Evolutionary conservation across 2,329 filamentous ascomycete species (phyloP).

Genomic region (Didymella lethalis): DNA sequence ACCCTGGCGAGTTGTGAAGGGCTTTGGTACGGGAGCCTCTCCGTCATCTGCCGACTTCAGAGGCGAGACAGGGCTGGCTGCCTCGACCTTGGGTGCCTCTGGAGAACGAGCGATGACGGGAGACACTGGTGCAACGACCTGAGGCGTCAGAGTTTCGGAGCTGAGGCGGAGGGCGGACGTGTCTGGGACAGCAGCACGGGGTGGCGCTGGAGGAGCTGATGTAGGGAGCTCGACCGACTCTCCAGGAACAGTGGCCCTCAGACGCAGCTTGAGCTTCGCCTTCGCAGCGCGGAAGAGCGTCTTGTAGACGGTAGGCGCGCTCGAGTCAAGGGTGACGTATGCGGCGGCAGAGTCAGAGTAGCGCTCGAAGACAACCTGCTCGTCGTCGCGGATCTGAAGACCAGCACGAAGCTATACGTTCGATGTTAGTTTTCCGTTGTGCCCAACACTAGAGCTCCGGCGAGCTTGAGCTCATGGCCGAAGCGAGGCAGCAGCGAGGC

Average conservation of each 20-base stretch:
- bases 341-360: constrained; percentile 91
- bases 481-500: constrained; percentile 35
- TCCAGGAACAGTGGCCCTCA: constrained; percentile 71
- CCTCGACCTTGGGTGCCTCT: constrained; percentile 26
- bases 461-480: constrained; percentile 15
- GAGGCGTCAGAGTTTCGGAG: constrained; percentile 37
- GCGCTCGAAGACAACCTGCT: constrained; percentile 78
- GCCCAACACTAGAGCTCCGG: constrained; percentile 1
- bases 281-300: constrained; percentile 96
- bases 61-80: constrained; percentile 37
- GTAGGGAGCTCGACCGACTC: constrained; percentile 54
- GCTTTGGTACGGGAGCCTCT: constrained; percentile 53
- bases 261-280: constrained; percentile 95
- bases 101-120: constrained; percentile 45
- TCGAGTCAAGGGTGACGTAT: constrained; percentile 80
- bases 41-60: constrained; percentile 32
- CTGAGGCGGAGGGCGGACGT: constrained; percentile 39
- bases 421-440: not conserved
- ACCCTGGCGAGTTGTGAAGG: constrained; percentile 50
- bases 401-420: constrained; percentile 64
- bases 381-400: constrained; percentile 69
- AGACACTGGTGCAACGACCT: constrained; percentile 30
- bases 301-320: constrained; percentile 87
- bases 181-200: constrained; percentile 19
- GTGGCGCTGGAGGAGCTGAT: constrained; percentile 24